These are phyloP conservation scores for Solanum tacnaense DNA, from an alignment of 257 asterid species.

Conservation along the genomic window DNA sequence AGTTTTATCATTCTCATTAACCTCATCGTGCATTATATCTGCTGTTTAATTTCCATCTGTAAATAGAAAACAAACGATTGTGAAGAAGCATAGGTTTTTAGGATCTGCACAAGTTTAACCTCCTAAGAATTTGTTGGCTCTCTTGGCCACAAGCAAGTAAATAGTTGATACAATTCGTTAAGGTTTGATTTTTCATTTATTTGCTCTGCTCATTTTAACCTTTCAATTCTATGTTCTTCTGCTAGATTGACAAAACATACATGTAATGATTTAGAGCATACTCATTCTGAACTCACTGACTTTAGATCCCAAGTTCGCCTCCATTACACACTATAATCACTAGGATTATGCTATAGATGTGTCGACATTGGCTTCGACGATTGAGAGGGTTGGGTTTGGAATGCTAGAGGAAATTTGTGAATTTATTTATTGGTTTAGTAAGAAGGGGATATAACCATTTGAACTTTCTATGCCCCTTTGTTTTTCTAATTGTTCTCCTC, in stretches of 20 bases:
- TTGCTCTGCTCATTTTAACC: background rate
- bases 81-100: slow-evolving; percentile 20
- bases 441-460: background rate
- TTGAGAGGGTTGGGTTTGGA: background rate
- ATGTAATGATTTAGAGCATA: background rate
- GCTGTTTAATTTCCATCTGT: slow-evolving; percentile 22
- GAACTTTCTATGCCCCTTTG: background rate
- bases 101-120: slow-evolving; percentile 19
- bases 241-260: background rate
- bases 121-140: slow-evolving; percentile 8
- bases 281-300: background rate
- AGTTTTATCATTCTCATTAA: background rate
- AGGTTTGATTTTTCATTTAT: background rate
- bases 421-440: background rate
- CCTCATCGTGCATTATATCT: background rate
- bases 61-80: slow-evolving; percentile 22
- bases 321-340: background rate
- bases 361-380: background rate
- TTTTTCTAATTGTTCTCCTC: background rate
- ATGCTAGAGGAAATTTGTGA: background rate
- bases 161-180: slow-evolving; percentile 15
- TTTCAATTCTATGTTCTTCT: background rate
- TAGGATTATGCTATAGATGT: background rate
- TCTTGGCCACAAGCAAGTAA: slow-evolving; percentile 7
- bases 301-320: background rate